Base-by-base conservation (phyloP, 768 basidiomycete species). In the Chalciporus chontae region DNA sequence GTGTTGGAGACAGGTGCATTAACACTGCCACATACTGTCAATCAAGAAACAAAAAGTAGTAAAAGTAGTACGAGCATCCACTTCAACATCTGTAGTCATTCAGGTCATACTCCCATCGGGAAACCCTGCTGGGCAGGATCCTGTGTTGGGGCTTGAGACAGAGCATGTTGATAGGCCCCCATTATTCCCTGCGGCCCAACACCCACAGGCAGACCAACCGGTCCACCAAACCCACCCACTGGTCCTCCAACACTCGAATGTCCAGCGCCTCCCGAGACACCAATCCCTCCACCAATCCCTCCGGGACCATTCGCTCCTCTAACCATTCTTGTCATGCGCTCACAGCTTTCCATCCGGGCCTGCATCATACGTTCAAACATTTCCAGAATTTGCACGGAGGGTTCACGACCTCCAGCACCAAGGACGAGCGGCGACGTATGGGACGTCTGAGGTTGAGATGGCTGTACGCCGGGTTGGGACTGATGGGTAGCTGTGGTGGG, bases 291-390 rank as follows among this genome's bases (percentile, higher is more conserved):
- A 3, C 26, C 53, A 29, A 44, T 26, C 7, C 55, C 55, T 8
- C 54, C 60, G 17, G 65, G 58, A n/a, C 40, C 62, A 51, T 60
- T 58, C n/a, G 65, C 64, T 23, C 60, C 60, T 46, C 64, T 59
- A 18, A 86, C 77, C 53, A 88, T 71, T 41, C 75, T 76, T 54
- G 79, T 79, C 45, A 85, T 73, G 29, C 84, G 74, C 55, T 83
- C 76, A 64, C 87, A 89, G 60, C 84, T 87, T 66, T 87, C 86
- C 77, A 89, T 81, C 47, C 87, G 77, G 3, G 80, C 74, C 58
- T 86, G 83, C 73, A 87, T 79, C 71, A 89, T 81, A 52, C 79
- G 77, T 50, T 83, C 83, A 60, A 85, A 86, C 73, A 81, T 77
- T 57, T 81, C 77, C 52, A 89, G 69, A 46, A 89, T 75, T 47